Conservation (phyloP, 306 rosid genomes). For the Begonia fuchsioides region DNA sequence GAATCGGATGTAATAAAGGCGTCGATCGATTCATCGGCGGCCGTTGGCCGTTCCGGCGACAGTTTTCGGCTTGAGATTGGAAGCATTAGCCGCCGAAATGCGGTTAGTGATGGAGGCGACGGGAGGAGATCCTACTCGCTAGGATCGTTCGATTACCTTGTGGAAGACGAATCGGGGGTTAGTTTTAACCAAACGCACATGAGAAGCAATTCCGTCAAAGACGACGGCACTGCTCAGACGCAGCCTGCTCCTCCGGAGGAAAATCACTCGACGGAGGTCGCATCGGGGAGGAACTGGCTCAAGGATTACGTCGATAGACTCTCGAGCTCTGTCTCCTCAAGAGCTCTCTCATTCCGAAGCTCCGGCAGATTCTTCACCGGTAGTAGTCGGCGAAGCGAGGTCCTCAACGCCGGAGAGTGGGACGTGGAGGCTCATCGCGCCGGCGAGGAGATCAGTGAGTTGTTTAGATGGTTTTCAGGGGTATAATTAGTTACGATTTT, state of each 20-base stretch:
- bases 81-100: conserved; percentile 9
- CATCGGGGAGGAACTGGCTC: conserved; percentile 56
- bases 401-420: conserved; percentile 28
- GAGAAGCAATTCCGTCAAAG: conserved; percentile 45
- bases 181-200: conserved; percentile 27
- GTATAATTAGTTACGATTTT: conserved; percentile 43
- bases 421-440: conserved; percentile 43
- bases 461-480: conserved; percentile 92
- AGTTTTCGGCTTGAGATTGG: conserved; percentile 14
- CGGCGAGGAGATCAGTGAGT: conserved; percentile 71
- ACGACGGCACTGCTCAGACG: conserved; percentile 1
- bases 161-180: conserved; percentile 57
- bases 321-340: conserved; percentile 48
- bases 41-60: conserved; percentile 7
- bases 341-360: conserved; percentile 63
- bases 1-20: conserved; percentile 12
- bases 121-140: conserved; percentile 54
- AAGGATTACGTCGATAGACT: conserved; percentile 67
- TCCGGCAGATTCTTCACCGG: conserved; percentile 64
- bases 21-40: conserved; percentile 4
- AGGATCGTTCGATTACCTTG: conserved; percentile 71
- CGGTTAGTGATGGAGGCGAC: conserved; percentile 18
- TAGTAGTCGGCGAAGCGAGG: conserved; percentile 61
- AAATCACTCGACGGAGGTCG: conserved; percentile 32
- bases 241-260: conserved; percentile 13